Evolutionary conservation across 441 rosid genomes (phyloP).

Genomic region (Corymbia calophylla): DNA sequence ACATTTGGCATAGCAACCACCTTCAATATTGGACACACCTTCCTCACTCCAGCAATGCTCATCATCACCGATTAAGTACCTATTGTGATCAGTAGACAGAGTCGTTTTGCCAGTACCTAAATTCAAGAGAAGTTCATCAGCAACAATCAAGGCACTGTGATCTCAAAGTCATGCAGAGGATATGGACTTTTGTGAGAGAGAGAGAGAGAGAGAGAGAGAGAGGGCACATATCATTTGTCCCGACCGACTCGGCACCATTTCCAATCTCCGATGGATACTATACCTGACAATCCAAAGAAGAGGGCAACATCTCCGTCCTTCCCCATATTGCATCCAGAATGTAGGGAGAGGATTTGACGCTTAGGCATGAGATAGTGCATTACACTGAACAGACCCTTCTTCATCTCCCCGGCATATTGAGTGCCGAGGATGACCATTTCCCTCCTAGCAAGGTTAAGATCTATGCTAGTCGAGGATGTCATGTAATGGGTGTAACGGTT

Average conservation of each 20-base stretch:
- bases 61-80: slow-evolving; percentile 90
- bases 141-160: neutral
- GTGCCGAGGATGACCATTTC: slow-evolving; percentile 99
- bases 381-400: slow-evolving; percentile 97
- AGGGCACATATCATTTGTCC: slow-evolving; percentile 18
- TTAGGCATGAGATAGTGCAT: slow-evolving; percentile 99
- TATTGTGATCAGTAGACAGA: slow-evolving; percentile 86
- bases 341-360: slow-evolving; percentile 91
- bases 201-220: neutral
- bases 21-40: slow-evolving; percentile 96
- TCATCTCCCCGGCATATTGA: slow-evolving; percentile 99
- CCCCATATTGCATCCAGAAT: slow-evolving; percentile 99
- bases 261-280: slow-evolving; percentile 30
- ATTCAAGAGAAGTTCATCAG: slow-evolving; percentile 1
- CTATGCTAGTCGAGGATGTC: slow-evolving; percentile 99
- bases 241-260: neutral
- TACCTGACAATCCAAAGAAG: slow-evolving; percentile 99
- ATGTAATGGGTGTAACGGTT: slow-evolving; percentile 98
- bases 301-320: slow-evolving; percentile 99
- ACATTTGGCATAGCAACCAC: slow-evolving; percentile 98
- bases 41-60: slow-evolving; percentile 93
- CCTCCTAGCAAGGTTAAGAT: slow-evolving; percentile 84
- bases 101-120: slow-evolving; percentile 96
- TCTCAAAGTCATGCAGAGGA: neutral
- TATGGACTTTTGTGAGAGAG: neutral